These are phyloP conservation scores for Ceratocystis huliohia DNA, from an alignment of 2,329 filamentous ascomycete genomes.

Conservation along the genomic window DNA sequence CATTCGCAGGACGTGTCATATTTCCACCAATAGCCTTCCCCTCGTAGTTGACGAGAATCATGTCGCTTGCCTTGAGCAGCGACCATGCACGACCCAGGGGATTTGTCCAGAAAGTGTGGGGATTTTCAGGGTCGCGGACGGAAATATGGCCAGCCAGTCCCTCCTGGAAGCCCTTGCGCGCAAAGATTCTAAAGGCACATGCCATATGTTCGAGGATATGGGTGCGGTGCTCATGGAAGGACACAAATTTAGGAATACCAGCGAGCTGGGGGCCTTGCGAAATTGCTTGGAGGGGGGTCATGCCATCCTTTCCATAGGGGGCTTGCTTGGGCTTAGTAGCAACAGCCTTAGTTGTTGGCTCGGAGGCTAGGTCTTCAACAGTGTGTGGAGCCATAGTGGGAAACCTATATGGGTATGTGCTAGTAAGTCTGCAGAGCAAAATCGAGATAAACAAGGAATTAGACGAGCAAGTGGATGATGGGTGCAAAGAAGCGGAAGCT, in stretches of 20 bases:
- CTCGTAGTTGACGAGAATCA: slow-evolving; percentile 49
- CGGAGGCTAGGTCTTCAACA: neutral
- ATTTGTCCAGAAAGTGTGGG: slow-evolving; percentile 37
- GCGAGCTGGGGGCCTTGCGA: slow-evolving; percentile 16
- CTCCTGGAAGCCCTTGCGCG: slow-evolving; percentile 35
- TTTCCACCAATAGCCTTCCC: slow-evolving; percentile 49
- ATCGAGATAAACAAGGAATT: too few species aligned
- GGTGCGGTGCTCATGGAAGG: slow-evolving; percentile 25
- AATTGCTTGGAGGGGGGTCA: slow-evolving; percentile 17
- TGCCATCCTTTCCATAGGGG: slow-evolving; percentile 16
- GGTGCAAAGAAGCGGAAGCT: too few species aligned
- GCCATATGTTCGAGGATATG: slow-evolving; percentile 34
- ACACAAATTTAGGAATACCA: slow-evolving; percentile 18
- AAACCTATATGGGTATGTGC: neutral
- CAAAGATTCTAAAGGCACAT: slow-evolving; percentile 37
- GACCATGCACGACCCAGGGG: slow-evolving; percentile 53
- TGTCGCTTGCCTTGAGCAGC: slow-evolving; percentile 49
- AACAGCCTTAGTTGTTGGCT: neutral
- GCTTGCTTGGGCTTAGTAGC: neutral
- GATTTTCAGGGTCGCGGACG: slow-evolving; percentile 29
- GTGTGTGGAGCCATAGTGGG: neutral
- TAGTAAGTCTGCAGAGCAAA: neutral
- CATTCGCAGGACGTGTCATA: slow-evolving; percentile 47
- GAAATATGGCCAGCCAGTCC: slow-evolving; percentile 37
- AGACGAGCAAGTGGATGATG: too few species aligned